Evolutionary conservation across 768 basidiomycete species (phyloP), one percentile per base, ranked within the genome.

Genomic region (Boletus vermiculosoides): DNA sequence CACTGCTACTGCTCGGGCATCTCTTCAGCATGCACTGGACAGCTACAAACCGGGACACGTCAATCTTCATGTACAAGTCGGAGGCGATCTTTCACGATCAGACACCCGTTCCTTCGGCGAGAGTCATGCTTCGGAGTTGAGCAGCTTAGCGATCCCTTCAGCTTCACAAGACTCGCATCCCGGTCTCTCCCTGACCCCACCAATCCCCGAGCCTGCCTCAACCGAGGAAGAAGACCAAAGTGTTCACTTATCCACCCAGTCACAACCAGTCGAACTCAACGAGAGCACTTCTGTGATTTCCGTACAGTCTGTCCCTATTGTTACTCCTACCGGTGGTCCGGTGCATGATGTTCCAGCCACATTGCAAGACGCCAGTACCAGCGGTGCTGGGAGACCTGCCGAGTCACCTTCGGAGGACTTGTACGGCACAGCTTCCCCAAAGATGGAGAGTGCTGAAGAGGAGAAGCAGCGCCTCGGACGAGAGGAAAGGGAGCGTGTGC

Each of bases 41-140:
- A 81, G 86, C 61, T 92, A 90, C 74, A 83, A 82, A 66, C 83
- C 83, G 2, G 91, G 90, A 0, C 78, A 82, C 56, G 79, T 82
- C 63, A 78, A 77, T 41, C 75, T 90, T 12, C 76, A 78, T 39
- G 70, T 77, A 12, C 77, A 79, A 16, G 58, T 71, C 15, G 70
- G 76, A 30, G 74, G 77, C 6, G 85, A 87, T 66, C 78, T 90
- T 40, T 78, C 79, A 57, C 77, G 86, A 57, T 86, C 86, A 4
- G 88, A 93, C 64, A 89, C 88, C 0, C 82, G 82, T 55, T 91
- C 88, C 71, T 94, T 94, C 66, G 92, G 92, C 20, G 88, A 87
- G 71, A 92, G 85, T 39, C 92, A 94, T 64, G 88, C 87, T 0
- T 78, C 74, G 36, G 92, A 93, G 72, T 77, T 94, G 36, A 80